Evolutionary conservation across 2,329 filamentous ascomycete genomes (phyloP), one percentile per base, ranked within the genome.

Genomic region (Cladophialophora psammophila): DNA sequence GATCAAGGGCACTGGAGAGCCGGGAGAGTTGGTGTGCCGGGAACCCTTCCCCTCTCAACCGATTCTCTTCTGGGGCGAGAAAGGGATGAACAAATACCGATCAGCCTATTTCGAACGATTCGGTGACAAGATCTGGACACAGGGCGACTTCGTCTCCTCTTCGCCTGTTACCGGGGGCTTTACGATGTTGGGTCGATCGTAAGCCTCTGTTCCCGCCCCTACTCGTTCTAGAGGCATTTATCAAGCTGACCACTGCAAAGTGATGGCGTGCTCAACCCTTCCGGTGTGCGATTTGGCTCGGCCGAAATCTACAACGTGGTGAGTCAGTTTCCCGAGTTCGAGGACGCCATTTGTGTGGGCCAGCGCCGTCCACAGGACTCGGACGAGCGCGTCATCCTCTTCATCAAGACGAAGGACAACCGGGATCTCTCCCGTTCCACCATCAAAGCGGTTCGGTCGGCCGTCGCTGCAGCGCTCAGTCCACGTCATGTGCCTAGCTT

Each of bases 231-330:
- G 15, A 15, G 8, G 32, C n/a, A n/a, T 50, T 38, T 38, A 38
- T 38, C 36, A 38, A 8, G 26, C 26, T 36, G 12, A 42, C 53
- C 20, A 15, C 18, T 40, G 10, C n/a, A 8, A 32, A 89, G 87
- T 4, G 67, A 73, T 54, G 69, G 66, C 15, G 67, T 66, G 36
- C 61, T 66, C 12, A 98, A 98, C 76, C 94, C 94, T 0, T 87
- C 90, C 0, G 94, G 94, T 1, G 92, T 98, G 20, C 85, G 94
- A 0, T 98, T 98, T 76, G 94, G 94, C 6, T 93, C 89, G 36
- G 93, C 94, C 0, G 94, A 98, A 81, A 96, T 98, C 26, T 98
- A 98, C 79, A 97, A 97, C 31, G 60, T 64, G n/a, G 20, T 63
- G 32, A 40, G 13, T 6, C 26, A 54, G n/a, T 67, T 69, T 45